Percentiles rank a stretch among this genome's conserved stretches.
These are phyloP conservation scores for Endoconidiophora polonica DNA, from an alignment of 2,329 filamentous ascomycete species.

Conservation along the genomic window DNA sequence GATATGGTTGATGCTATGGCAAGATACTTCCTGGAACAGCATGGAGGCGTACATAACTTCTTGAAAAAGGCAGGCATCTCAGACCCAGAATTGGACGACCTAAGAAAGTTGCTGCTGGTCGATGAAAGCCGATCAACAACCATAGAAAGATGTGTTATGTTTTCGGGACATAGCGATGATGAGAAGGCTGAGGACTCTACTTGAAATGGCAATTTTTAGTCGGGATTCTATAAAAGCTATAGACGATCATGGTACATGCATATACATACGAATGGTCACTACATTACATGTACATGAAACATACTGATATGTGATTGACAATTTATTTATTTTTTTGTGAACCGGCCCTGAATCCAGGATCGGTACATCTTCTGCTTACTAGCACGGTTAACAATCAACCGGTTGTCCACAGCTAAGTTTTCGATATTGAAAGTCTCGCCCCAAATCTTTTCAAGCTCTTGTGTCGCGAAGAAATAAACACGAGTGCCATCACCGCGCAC, in stretches of 20 bases:
- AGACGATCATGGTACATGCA: neutral
- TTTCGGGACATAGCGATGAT: too few relatives aligned
- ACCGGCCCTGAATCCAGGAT: conserved; percentile 83
- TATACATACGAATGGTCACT: neutral
- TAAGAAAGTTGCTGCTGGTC: conserved; percentile 25
- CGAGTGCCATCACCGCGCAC: conserved; percentile 87
- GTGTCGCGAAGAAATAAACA: conserved; percentile 91
- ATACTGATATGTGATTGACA: neutral
- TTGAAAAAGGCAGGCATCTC: conserved; percentile 45
- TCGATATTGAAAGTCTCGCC: conserved; percentile 36
- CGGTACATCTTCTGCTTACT: conserved; percentile 94
- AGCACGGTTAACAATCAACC: conserved; percentile 82
- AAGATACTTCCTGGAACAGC: conserved; percentile 38
- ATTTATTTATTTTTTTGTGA: conserved; percentile 42
- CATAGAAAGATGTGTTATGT: too few relatives aligned
- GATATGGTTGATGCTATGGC: conserved; percentile 46
- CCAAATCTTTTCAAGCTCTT: conserved; percentile 73
- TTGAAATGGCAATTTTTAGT: neutral
- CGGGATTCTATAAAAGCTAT: neutral
- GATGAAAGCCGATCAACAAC: neutral
- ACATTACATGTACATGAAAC: neutral
- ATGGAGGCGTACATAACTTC: conserved; percentile 53
- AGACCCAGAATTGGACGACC: conserved; percentile 23
- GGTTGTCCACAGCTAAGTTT: conserved; percentile 68
- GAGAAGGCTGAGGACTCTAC: neutral